These are phyloP conservation scores for Aspergillus sp. DNA, from an alignment of 2,329 filamentous ascomycete species.

Conservation along the genomic window DNA sequence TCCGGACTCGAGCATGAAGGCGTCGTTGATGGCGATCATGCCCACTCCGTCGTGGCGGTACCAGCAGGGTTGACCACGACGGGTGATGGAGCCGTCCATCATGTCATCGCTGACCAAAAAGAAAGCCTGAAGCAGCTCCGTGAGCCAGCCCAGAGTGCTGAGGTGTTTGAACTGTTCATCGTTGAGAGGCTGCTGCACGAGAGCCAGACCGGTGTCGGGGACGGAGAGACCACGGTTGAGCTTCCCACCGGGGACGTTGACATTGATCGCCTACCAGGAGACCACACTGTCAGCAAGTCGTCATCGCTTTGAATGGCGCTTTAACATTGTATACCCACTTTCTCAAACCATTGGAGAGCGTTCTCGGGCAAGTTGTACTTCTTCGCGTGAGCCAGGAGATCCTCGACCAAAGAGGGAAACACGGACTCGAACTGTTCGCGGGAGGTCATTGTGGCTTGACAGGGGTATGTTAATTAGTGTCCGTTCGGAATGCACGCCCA, in stretches of 20 bases:
- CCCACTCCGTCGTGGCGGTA: conserved; percentile 84
- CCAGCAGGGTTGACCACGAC: conserved; percentile 92
- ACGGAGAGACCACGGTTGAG: conserved; percentile 99
- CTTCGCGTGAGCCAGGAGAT: conserved; percentile 70
- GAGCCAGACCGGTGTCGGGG: conserved; percentile 77
- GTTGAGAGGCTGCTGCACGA: conserved; percentile 64
- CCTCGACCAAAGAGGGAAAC: conserved; percentile 78
- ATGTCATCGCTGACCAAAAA: conserved; percentile 98
- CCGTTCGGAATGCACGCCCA: no score
- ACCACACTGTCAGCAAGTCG: conserved; percentile 3
- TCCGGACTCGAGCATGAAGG: conserved; percentile 84
- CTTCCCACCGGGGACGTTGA: conserved; percentile 89
- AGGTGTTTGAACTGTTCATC: conserved; percentile 82
- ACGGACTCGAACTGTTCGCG: conserved; percentile 73
- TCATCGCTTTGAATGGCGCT: conserved; percentile 1
- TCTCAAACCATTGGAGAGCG: conserved; percentile 79
- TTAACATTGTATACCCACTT: conserved; percentile 45
- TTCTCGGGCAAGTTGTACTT: conserved; percentile 76
- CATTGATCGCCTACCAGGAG: conserved; percentile 61
- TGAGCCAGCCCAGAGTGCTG: conserved; percentile 90
- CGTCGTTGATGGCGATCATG: conserved; percentile 96
- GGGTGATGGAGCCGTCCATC: conserved; percentile 94
- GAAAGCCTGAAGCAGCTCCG: conserved; percentile 96
- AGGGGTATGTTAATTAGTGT: background rate
- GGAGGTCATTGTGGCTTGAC: conserved; percentile 43